Evolutionary conservation across 331 rosid genomes (phyloP), one percentile per base, ranked within the genome.

Genomic region (Malus hybrid): DNA sequence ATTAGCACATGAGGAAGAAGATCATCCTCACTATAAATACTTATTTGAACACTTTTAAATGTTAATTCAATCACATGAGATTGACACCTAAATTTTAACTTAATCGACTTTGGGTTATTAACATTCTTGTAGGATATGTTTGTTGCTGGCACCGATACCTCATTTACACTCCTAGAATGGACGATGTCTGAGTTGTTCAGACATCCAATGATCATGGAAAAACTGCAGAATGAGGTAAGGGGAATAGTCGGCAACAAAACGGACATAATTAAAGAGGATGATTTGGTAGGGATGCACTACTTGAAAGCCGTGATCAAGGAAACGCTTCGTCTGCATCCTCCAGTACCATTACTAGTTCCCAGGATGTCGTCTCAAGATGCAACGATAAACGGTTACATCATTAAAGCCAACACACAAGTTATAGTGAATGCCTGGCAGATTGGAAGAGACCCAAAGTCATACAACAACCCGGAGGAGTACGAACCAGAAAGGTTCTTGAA

Each of bases 301-400:
- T 48, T 83, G 5, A 83, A 80, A 4, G 84, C 77, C 10, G 79
- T 79, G 13, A 11, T 83, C 72, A 80, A 80, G 48, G 82, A 80
- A 55, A 57, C 34, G 5, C 34, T 32, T 32, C 34, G 34, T 5
- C 34, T 32, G 34, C 34, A 32, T 32, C 34, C 34, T 7, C 87
- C 87, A 5, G 6, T 73, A 29, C 82, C 84, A 11, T 44, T 83
- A 4, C 34, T 83, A 2, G 10, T 69, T 5, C 84, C 84, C 0
- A 50, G 82, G 48, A 65, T 46, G 50, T 66, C 78, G 4, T 68
- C 24, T 2, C 46, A 46, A 69, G 58, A 46, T 16, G 15, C 36
- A 12, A 73, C 73, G 10, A 3, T 80, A 24, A 42, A 26, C 3
- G 80, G 82, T 1, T 77, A 61, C 10, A 56, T 79, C 4, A 56